Conservation (phyloP, 2,329 filamentous ascomycete species). For the Fusarium ambrosium region DNA sequence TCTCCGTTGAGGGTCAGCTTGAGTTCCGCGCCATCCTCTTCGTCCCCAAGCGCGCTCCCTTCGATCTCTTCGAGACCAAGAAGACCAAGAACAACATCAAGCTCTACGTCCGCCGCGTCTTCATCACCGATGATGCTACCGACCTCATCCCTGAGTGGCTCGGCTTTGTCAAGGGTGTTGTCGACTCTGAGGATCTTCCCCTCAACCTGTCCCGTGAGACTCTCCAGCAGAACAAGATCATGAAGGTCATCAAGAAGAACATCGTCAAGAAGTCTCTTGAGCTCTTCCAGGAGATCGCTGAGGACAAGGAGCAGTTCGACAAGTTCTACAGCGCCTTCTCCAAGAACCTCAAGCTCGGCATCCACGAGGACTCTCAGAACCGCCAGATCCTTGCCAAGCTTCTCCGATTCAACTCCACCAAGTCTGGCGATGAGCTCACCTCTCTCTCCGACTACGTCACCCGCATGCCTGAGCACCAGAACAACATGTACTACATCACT, state of each 20-base stretch:
- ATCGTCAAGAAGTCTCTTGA: constrained; percentile 99
- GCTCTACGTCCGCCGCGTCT: constrained; percentile 99
- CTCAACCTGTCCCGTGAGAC: constrained; percentile 99
- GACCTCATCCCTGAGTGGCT: constrained; percentile 99
- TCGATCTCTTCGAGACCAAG: constrained; percentile 99
- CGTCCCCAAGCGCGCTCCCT: constrained; percentile 99
- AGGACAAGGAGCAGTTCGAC: constrained; percentile 99
- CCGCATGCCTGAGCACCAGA: constrained; percentile 99
- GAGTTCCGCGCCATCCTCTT: constrained; percentile 99
- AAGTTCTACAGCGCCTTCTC: constrained; percentile 99
- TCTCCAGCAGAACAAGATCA: constrained; percentile 99
- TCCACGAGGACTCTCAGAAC: constrained; percentile 99
- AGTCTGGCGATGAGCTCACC: constrained; percentile 95
- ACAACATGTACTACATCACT: constrained; percentile 99
- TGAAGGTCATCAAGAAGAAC: constrained; percentile 99
- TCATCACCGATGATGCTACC: constrained; percentile 99
- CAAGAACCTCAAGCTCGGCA: constrained; percentile 99
- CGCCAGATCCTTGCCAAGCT: constrained; percentile 93
- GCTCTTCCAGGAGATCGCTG: constrained; percentile 98
- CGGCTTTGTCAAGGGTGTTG: constrained; percentile 99
- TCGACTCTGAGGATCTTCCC: constrained; percentile 99
- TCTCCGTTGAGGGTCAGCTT: constrained; percentile 99
- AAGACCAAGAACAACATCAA: constrained; percentile 99
- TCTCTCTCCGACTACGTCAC: constrained; percentile 98
- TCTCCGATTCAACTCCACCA: constrained; percentile 98